Evolutionary conservation across 139 green algal genomes (phyloP).

Genomic region (Marvania coccoides): DNA sequence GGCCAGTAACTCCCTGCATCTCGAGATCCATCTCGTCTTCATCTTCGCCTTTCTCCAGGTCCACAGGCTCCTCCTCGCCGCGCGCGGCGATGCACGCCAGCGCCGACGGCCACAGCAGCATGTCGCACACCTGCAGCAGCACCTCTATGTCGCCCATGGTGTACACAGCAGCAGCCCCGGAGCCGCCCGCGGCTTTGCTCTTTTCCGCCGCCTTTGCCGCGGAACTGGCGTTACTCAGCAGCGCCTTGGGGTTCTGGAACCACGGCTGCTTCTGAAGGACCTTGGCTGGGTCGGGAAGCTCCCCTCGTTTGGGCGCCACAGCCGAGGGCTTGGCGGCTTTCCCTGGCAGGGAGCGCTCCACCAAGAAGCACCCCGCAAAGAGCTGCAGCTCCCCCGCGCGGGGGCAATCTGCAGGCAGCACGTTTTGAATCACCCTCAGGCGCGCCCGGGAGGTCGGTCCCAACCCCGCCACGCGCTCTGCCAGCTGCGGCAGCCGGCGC

Average conservation of each 20-base stretch:
- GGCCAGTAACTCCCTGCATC: too few species aligned
- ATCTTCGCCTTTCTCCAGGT: too few species aligned
- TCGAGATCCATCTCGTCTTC: too few species aligned
- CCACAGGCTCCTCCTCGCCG: too few species aligned
- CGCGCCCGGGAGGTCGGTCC: neutral
- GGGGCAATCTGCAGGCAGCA: neutral
- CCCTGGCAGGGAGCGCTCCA: neutral
- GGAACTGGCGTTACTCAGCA: neutral
- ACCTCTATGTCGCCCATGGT: neutral
- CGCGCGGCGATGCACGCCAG: neutral
- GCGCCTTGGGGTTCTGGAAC: neutral
- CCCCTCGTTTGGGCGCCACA: neutral
- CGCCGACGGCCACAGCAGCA: conserved; percentile 5
- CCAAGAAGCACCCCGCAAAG: neutral
- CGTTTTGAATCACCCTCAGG: neutral
- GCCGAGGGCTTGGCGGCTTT: neutral
- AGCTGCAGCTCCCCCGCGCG: neutral
- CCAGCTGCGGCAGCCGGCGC: neutral
- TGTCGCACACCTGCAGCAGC: neutral
- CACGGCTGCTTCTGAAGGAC: neutral
- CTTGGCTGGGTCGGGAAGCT: neutral
- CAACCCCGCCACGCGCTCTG: neutral
- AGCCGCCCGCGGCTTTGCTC: too few species aligned
- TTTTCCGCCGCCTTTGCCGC: too few species aligned
- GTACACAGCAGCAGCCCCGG: neutral